phyloP scores from a whole-genome alignment of 306 rosid genomes.

The Vigna hirtella region DNA sequence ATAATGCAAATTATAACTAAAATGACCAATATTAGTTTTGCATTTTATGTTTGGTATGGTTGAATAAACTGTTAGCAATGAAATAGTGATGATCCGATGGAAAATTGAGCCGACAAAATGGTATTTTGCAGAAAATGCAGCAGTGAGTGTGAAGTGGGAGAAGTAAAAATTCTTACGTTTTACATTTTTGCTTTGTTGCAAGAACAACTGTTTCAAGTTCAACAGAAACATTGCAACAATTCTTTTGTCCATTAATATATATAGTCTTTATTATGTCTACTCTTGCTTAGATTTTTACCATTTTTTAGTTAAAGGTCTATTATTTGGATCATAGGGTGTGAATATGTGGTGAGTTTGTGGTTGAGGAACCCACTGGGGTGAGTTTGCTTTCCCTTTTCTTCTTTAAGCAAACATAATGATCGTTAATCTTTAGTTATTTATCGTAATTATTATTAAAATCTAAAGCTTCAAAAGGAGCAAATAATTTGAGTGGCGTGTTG shows the following conservation, averaged over 20 bases:
- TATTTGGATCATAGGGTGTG: not conserved
- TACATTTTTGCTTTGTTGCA: not conserved
- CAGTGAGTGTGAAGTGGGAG: not conserved
- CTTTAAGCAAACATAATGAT: constrained; percentile 28
- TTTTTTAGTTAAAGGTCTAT: not conserved
- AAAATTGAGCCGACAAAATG: constrained; percentile 1
- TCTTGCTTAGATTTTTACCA: not conserved
- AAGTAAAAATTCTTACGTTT: not conserved
- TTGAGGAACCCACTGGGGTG: constrained; percentile 25
- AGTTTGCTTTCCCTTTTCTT: not conserved
- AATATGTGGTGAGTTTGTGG: constrained; percentile 12
- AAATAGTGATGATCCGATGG: not conserved
- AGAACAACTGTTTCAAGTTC: constrained; percentile 27
- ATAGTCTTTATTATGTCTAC: not conserved
- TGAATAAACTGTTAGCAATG: not conserved
- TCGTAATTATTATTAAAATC: constrained; percentile 8
- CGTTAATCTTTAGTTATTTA: constrained; percentile 19
- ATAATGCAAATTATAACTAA: not conserved
- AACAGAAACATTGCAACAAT: not conserved
- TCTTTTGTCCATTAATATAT: not conserved
- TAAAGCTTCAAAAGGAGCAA: constrained; percentile 14
- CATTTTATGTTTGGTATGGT: constrained; percentile 15
- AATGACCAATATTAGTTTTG: constrained; percentile 6
- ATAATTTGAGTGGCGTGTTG: not conserved
- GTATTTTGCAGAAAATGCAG: constrained; percentile 8